phyloP scores from a whole-genome alignment of 345 rosid species.

The Arabis alpina region DNA sequence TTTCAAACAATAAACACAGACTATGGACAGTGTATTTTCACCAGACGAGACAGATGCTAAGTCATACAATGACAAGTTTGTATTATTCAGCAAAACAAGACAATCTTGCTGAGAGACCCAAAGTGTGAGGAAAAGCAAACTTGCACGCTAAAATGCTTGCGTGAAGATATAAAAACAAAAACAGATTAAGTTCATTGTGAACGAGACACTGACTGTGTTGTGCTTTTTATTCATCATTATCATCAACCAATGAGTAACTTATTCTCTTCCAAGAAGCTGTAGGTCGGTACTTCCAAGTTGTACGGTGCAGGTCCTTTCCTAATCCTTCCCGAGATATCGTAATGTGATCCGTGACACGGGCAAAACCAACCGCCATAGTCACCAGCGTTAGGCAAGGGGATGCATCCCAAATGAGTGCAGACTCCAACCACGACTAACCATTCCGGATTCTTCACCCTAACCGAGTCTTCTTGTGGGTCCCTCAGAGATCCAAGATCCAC shows the following conservation, averaged over 20 bases:
- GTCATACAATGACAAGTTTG: conserved; percentile 42
- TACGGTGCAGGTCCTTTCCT: conserved; percentile 96
- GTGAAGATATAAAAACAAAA: conserved; percentile 6
- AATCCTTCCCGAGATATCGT: conserved; percentile 90
- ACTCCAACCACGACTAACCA: conserved; percentile 94
- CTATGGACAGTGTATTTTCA: conserved; percentile 26
- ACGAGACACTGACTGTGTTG: neutral
- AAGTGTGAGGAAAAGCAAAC: neutral
- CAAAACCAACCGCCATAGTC: conserved; percentile 98
- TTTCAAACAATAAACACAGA: conserved; percentile 19
- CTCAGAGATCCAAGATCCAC: conserved; percentile 81
- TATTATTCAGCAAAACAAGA: conserved; percentile 38
- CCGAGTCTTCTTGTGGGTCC: conserved; percentile 78
- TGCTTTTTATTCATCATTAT: conserved; percentile 17
- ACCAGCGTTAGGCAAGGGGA: conserved; percentile 97
- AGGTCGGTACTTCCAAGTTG: conserved; percentile 90
- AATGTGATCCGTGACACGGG: conserved; percentile 96
- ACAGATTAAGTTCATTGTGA: conserved; percentile 11
- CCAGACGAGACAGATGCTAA: conserved; percentile 31
- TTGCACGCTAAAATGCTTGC: conserved; percentile 13
- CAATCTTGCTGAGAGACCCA: conserved; percentile 29
- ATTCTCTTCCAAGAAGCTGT: conserved; percentile 83
- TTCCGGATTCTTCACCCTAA: conserved; percentile 87
- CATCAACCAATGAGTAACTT: conserved; percentile 80
- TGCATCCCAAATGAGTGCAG: conserved; percentile 96